phyloP scores from a whole-genome alignment of 257 asterid species.

The Scutellaria baicalensis region DNA sequence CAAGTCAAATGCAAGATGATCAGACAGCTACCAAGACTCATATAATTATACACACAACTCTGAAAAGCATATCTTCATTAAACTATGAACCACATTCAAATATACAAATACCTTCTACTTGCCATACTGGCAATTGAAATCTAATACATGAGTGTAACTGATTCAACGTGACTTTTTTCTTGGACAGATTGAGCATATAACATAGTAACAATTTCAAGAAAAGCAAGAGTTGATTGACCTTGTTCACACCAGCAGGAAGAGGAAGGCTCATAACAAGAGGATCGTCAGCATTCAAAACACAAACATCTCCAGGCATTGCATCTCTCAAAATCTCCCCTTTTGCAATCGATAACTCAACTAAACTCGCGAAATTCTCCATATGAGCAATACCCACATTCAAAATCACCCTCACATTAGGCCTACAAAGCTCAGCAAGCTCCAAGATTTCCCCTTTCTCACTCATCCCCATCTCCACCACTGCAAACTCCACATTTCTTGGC shows the following conservation, averaged over 20 bases:
- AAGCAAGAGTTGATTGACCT: not conserved
- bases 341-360: conserved; percentile 23
- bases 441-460: conserved; percentile 26
- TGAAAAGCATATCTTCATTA: not conserved
- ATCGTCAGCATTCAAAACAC: conserved; percentile 35
- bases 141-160: no score
- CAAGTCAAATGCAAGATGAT: not conserved
- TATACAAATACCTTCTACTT: not conserved
- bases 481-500: conserved; percentile 19
- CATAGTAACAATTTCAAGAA: no score
- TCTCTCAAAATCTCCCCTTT: conserved; percentile 34
- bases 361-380: conserved; percentile 25
- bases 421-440: conserved; percentile 23
- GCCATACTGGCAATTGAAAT: not conserved
- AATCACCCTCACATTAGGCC: conserved; percentile 27
- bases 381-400: conserved; percentile 31
- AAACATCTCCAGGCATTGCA: conserved; percentile 22
- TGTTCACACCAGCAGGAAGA: conserved; percentile 21
- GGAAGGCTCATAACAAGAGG: conserved; percentile 27
- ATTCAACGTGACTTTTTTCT: not conserved
- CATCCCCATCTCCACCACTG: conserved; percentile 34
- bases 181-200: no score
- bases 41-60: not conserved
- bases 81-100: not conserved
- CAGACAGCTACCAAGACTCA: not conserved